Conservation (phyloP, 805 yeast species). For the Lachancea lanzarotensis region DNA sequence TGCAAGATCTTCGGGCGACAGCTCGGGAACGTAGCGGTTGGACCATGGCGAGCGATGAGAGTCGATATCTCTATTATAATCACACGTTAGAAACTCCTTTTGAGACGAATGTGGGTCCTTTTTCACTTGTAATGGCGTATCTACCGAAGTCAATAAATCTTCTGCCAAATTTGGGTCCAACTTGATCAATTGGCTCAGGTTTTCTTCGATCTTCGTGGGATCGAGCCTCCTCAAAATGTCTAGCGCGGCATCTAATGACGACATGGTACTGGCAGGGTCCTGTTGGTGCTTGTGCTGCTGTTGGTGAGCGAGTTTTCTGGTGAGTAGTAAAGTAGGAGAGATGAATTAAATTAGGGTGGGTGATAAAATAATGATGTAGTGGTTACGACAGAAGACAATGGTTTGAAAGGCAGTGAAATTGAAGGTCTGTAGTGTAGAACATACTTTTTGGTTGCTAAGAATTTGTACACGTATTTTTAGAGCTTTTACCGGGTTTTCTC, state of each 20-base stretch:
- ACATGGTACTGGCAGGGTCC: background rate
- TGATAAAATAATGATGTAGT: background rate
- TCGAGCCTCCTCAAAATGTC: constrained; percentile 71
- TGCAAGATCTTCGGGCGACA: constrained; percentile 42
- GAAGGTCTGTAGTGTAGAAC: too few relatives aligned
- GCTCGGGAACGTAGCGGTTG: constrained; percentile 47
- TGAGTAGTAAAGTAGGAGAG: too few relatives aligned
- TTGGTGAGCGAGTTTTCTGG: too few relatives aligned
- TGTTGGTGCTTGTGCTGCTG: background rate
- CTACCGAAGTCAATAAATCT: constrained; percentile 80
- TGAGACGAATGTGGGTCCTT: constrained; percentile 33
- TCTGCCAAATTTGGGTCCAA: constrained; percentile 68
- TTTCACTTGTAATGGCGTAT: constrained; percentile 56
- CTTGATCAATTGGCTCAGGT: constrained; percentile 39
- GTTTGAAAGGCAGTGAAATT: too few relatives aligned
- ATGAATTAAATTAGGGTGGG: background rate
- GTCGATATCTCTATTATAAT: constrained; percentile 93
- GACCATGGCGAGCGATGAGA: constrained; percentile 89
- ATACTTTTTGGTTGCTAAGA: too few relatives aligned
- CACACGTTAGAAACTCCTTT: constrained; percentile 76
- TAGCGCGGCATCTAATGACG: constrained; percentile 60
- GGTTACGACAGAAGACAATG: too few relatives aligned
- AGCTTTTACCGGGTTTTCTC: too few relatives aligned
- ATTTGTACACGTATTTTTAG: too few relatives aligned
- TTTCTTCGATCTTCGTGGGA: constrained; percentile 50